phyloP scores from a whole-genome alignment of 1,139 yeast species.

The Kazachstania sp. region DNA sequence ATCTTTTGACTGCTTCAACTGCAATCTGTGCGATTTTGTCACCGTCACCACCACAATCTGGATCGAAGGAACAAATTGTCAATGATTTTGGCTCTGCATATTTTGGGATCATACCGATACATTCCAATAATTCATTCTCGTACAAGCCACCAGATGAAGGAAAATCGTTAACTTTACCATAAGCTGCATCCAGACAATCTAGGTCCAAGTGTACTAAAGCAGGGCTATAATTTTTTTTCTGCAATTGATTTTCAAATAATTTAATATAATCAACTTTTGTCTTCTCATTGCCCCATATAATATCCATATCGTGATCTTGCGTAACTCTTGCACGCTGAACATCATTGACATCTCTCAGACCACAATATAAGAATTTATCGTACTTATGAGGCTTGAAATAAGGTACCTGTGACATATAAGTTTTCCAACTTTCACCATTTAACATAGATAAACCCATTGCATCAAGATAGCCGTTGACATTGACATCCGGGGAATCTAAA shows the following conservation, averaged over 20 bases:
- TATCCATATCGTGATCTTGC: background rate
- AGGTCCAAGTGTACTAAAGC: slow-evolving; percentile 1
- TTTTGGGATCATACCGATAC: slow-evolving; percentile 1
- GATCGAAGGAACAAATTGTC: slow-evolving; percentile 3
- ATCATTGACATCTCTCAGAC: background rate
- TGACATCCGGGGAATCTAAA: slow-evolving; percentile 1
- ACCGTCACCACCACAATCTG: slow-evolving; percentile 1
- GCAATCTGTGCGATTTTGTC: slow-evolving; percentile 1
- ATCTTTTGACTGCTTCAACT: background rate
- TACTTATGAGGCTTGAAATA: background rate
- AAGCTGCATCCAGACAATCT: slow-evolving; percentile 1
- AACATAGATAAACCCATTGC: slow-evolving; percentile 2
- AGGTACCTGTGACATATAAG: background rate
- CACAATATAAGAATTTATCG: slow-evolving; percentile 2
- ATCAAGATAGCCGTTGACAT: background rate
- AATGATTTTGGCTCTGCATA: background rate
- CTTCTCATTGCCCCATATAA: background rate
- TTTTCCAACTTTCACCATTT: slow-evolving; percentile 2
- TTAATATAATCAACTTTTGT: background rate
- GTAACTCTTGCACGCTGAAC: background rate
- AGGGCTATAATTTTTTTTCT: background rate
- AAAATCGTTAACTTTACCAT: slow-evolving; percentile 2
- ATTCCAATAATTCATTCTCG: background rate
- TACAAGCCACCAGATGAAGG: slow-evolving; percentile 2
- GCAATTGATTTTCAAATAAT: background rate